A percentile compares a stretch with the other conserved stretches of the same genome.
Evolutionary conservation across 257 asterid genomes (phyloP).

Genomic region (Solanum ossicruentum): DNA sequence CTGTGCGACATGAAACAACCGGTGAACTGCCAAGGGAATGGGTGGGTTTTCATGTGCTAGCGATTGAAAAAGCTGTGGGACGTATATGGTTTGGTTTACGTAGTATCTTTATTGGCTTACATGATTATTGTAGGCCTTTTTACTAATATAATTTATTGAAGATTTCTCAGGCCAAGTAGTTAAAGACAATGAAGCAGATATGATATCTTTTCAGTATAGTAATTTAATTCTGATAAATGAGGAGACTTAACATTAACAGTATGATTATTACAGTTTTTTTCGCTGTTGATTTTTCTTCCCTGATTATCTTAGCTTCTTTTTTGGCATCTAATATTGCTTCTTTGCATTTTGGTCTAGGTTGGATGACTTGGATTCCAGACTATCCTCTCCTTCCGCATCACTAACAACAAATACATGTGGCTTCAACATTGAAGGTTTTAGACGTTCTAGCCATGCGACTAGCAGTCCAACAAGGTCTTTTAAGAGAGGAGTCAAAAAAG

Average conservation of each 20-base stretch:
- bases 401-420: slow-evolving; percentile 65
- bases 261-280: neutral
- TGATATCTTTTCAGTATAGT: neutral
- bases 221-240: neutral
- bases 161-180: neutral
- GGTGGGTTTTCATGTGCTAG: neutral
- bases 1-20: neutral
- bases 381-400: slow-evolving; percentile 72
- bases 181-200: neutral
- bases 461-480: slow-evolving; percentile 56
- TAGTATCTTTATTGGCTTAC: neutral
- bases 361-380: slow-evolving; percentile 88
- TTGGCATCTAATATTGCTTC: neutral
- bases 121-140: neutral
- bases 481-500: slow-evolving; percentile 77
- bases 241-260: neutral
- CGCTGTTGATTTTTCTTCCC: neutral
- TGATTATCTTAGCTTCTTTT: neutral
- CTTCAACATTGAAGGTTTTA: slow-evolving; percentile 53
- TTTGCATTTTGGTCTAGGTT: slow-evolving; percentile 34
- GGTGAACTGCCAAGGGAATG: neutral
- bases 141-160: neutral
- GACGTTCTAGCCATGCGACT: slow-evolving; percentile 36
- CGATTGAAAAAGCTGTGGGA: neutral
- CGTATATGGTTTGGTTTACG: neutral